These are phyloP conservation scores for Talinum fruticosum DNA, from an alignment of 148 eudicot genomes.

Conservation along the genomic window DNA sequence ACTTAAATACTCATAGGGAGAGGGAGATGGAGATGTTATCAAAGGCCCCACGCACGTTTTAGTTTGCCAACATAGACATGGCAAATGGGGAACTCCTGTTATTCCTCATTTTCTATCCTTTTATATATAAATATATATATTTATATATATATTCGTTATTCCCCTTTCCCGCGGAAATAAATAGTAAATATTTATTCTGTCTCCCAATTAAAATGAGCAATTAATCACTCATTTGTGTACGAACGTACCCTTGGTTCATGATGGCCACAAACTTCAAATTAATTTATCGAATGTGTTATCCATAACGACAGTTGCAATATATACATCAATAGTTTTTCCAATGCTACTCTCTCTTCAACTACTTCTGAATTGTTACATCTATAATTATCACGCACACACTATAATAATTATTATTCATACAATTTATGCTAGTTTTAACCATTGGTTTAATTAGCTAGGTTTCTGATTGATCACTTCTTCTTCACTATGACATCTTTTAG, in stretches of 20 bases:
- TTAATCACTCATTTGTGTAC: background rate
- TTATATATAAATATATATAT: too few relatives aligned
- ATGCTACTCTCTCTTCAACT: too few relatives aligned
- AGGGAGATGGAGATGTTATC: background rate
- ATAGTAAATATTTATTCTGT: background rate
- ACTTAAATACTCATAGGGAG: background rate
- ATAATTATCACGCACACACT: too few relatives aligned
- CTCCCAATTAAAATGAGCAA: background rate
- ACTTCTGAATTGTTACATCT: too few relatives aligned
- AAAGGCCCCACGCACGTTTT: constrained; percentile 18
- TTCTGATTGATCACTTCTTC: too few relatives aligned
- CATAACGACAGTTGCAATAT: background rate
- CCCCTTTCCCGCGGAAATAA: background rate
- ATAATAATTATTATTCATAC: too few relatives aligned
- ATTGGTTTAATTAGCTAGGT: too few relatives aligned
- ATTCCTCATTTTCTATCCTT: background rate
- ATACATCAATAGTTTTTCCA: too few relatives aligned
- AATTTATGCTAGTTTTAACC: too few relatives aligned
- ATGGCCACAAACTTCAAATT: background rate
- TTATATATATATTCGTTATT: too few relatives aligned
- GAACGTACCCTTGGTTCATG: background rate
- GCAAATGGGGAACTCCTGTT: constrained; percentile 10
- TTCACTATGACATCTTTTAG: too few relatives aligned
- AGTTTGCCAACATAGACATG: constrained; percentile 18
- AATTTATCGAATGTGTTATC: background rate